Evolutionary conservation across 2,329 filamentous ascomycete species (phyloP), one percentile per base, ranked within the genome.

Genomic region (Cladosporium oxysporum): DNA sequence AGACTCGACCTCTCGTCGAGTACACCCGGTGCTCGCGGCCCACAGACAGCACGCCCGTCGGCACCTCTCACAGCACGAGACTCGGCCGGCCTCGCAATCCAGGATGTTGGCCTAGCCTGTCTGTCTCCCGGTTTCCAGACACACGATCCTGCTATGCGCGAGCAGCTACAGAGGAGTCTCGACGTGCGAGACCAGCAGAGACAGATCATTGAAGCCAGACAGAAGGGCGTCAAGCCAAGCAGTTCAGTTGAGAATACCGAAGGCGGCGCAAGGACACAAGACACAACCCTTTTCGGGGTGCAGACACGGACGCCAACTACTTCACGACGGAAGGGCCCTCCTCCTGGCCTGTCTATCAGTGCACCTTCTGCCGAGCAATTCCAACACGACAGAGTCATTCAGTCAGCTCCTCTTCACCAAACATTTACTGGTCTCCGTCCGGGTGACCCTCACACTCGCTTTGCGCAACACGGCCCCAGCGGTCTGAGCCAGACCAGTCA

Each of bases 41-140:
- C 75, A 60, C 74, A 74, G 55, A 77, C 75, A 21, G 73, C 71
- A 62, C 88, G 92, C 47, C 90, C 92, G 31, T 87, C 90, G 1
- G 86, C 83, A 23, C 86, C 86, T 44, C 83, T 96, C 79, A 95
- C 92, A 10, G 90, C 89, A 28, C 87, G 92, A 71, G 92, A 96
- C 68, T 85, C 81, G 66, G 85, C 84, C 55, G 87, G 89, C 26
- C 81, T 95, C 44, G 91, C 86, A 50, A 94, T 98, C 75, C 93
- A 96, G 73, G 92, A 97, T 79, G 91, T 98, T 29, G 95, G 95
- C 66, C 85, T 98, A 65, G 94, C 94, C 50, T 99, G 95, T 75
- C 83, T 99, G 64, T 98, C 95, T 2, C 95, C 95, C 0, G 95
- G 95, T 63, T 98, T 99, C 75, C 89, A 96, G 71, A 98, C 95